These are phyloP conservation scores for Kentomonas sorsogonicus DNA, from an alignment of 208 protist genomes.

Conservation along the genomic window DNA sequence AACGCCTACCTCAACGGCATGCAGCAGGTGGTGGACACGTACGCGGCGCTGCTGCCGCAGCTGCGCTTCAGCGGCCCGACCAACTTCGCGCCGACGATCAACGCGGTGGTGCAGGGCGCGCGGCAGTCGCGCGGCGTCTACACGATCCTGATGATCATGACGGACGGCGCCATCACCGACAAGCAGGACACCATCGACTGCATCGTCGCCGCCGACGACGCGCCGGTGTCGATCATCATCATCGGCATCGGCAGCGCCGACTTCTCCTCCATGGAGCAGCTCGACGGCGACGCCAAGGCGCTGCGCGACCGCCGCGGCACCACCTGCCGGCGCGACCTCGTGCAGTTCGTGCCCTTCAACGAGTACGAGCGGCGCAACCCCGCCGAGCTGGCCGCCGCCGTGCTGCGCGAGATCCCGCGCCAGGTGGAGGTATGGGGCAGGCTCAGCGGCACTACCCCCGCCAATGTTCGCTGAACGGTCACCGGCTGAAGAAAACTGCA, in stretches of 20 bases:
- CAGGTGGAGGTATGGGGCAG: conserved; percentile 39
- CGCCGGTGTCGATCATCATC: conserved; percentile 90
- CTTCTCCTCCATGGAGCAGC: conserved; percentile 82
- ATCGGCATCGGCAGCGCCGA: conserved; percentile 86
- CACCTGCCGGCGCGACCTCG: conserved; percentile 33
- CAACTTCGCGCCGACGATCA: conserved; percentile 50
- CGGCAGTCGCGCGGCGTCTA: conserved; percentile 42
- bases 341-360: conserved; percentile 75
- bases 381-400: conserved; percentile 33
- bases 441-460: too few relatives aligned
- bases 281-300: conserved; percentile 79
- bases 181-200: conserved; percentile 66
- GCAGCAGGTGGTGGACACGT: conserved; percentile 45
- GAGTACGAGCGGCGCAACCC: conserved; percentile 28
- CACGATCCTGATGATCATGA: conserved; percentile 87
- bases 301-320: conserved; percentile 11
- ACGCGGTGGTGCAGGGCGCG: conserved; percentile 17
- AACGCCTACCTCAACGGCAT: conserved; percentile 49
- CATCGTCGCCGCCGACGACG: conserved; percentile 57
- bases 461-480: too few relatives aligned
- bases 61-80: conserved; percentile 52
- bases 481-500: too few relatives aligned
- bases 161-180: conserved; percentile 86
- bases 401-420: conserved; percentile 38
- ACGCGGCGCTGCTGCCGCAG: conserved; percentile 25